Conservation (phyloP, 768 basidiomycete species). For the Auriscalpium orientale region DNA sequence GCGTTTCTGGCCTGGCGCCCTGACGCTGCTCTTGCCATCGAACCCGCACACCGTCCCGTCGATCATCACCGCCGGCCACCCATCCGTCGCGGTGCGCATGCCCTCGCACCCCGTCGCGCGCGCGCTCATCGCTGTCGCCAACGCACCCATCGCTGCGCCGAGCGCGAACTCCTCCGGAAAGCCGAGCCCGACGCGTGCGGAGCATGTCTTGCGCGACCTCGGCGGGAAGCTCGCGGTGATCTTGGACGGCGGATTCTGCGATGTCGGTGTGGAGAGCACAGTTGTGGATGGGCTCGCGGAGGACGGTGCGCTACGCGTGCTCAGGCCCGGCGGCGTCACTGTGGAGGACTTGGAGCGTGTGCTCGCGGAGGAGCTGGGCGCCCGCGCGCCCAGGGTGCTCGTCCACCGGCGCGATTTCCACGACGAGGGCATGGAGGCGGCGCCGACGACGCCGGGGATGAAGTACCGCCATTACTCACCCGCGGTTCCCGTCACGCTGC, state of each 20-base stretch:
- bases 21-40: constrained; percentile 87
- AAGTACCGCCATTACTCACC: constrained; percentile 98
- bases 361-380: constrained; percentile 35
- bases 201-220: constrained; percentile 78
- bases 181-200: constrained; percentile 86
- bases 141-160: constrained; percentile 84
- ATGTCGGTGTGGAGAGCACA: constrained; percentile 91
- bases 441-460: constrained; percentile 96
- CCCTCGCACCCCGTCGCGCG: constrained; percentile 91
- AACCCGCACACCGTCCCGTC: constrained; percentile 51
- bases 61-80: constrained; percentile 73
- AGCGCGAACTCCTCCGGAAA: constrained; percentile 93
- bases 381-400: constrained; percentile 38
- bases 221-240: constrained; percentile 65
- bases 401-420: constrained; percentile 75
- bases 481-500: constrained; percentile 72
- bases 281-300: constrained; percentile 82
- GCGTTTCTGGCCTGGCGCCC: constrained; percentile 90
- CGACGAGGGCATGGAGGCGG: constrained; percentile 59
- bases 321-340: constrained; percentile 89
- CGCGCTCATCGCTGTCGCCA: constrained; percentile 70
- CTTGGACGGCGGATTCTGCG: constrained; percentile 87
- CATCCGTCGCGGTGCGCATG: constrained; percentile 86
- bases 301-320: constrained; percentile 70
- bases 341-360: constrained; percentile 76